Percentiles rank a stretch among this genome's conserved stretches.
phyloP scores from a whole-genome alignment of 139 green algal genomes.

The Chlamydomonas incerta region DNA sequence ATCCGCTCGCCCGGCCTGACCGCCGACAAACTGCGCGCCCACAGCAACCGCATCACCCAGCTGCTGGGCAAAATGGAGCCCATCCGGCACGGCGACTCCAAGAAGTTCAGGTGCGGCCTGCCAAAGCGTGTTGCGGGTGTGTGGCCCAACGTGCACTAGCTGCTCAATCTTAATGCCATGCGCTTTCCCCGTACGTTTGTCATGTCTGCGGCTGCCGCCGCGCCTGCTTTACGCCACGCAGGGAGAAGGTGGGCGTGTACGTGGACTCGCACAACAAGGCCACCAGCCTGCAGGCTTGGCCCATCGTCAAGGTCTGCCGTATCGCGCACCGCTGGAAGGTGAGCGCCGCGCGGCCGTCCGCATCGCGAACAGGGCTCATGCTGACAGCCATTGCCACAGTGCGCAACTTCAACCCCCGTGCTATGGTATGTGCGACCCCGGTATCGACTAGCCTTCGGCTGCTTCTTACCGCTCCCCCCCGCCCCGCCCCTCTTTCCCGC shows the following conservation, averaged over 20 bases:
- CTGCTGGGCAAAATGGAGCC: background rate
- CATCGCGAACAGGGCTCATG: too few species aligned
- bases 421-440: too few species aligned
- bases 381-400: too few species aligned
- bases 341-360: too few species aligned
- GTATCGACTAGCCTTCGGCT: too few species aligned
- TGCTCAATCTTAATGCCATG: too few species aligned
- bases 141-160: too few species aligned
- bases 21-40: background rate
- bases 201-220: too few species aligned
- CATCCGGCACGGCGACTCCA: background rate
- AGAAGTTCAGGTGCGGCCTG: background rate
- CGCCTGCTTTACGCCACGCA: background rate
- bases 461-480: too few species aligned
- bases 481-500: too few species aligned
- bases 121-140: background rate
- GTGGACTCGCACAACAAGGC: conserved; percentile 49
- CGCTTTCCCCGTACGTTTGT: too few species aligned
- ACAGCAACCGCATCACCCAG: background rate
- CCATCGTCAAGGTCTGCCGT: conserved; percentile 51
- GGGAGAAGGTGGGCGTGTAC: conserved; percentile 42
- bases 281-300: conserved; percentile 42
- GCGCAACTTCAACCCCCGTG: too few species aligned
- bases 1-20: background rate
- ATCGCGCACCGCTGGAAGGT: conserved; percentile 41